Conservation (phyloP, 352 stramenopile genomes). For the Aphanomyces astaci region DNA sequence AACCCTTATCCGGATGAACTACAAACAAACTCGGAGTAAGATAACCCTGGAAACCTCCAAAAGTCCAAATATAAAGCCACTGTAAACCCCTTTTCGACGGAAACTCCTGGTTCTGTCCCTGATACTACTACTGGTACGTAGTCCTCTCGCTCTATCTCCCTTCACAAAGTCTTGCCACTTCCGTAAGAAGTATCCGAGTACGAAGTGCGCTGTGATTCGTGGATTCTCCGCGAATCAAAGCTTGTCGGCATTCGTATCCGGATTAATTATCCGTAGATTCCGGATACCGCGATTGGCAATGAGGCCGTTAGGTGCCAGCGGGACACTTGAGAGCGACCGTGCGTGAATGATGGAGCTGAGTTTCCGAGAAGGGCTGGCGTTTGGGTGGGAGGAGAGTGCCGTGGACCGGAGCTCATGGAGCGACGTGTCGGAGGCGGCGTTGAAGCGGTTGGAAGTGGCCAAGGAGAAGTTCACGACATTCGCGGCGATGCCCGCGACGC, state of each 20-base stretch:
- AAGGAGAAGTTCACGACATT: slow-evolving; percentile 12
- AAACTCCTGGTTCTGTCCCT: no score
- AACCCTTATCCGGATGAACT: no score
- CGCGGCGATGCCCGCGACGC: neutral
- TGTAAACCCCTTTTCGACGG: no score
- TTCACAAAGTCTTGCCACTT: no score
- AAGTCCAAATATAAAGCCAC: no score
- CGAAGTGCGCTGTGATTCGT: neutral
- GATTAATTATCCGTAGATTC: neutral
- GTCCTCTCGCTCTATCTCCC: no score
- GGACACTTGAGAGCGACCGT: neutral
- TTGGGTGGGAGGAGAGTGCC: slow-evolving; percentile 1
- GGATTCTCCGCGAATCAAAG: neutral
- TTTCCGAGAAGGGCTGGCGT: slow-evolving; percentile 5
- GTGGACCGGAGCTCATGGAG: slow-evolving; percentile 11
- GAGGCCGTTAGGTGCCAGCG: neutral
- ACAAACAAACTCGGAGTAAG: no score
- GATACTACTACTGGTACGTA: no score
- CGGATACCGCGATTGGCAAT: slow-evolving; percentile 15
- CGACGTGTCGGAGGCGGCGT: slow-evolving; percentile 6
- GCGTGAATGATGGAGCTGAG: neutral
- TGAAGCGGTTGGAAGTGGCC: neutral
- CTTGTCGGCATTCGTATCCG: neutral
- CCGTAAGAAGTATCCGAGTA: no score
- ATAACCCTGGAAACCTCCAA: no score